A percentile compares a stretch with the other conserved stretches of the same genome.
These are phyloP conservation scores for Dioscorea alata DNA, from an alignment of 106 monocot genomes.

Conservation along the genomic window DNA sequence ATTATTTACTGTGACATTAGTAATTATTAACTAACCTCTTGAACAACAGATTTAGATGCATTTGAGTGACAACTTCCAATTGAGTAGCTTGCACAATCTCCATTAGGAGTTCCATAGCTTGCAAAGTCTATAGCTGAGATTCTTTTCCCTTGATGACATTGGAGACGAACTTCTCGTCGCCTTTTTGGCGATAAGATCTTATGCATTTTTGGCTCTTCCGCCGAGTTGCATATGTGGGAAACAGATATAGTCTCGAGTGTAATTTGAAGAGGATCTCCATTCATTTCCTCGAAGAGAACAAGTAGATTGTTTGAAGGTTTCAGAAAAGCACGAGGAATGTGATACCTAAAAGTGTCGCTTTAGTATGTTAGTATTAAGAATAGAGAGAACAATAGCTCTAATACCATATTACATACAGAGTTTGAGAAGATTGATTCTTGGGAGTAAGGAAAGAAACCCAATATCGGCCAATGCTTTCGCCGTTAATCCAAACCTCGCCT, in stretches of 20 bases:
- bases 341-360: constrained; percentile 46
- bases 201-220: constrained; percentile 19
- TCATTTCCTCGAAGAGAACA: constrained; percentile 84
- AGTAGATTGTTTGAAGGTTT: constrained; percentile 56
- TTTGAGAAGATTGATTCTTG: constrained; percentile 64
- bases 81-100: constrained; percentile 33
- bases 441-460: constrained; percentile 80
- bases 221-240: constrained; percentile 15
- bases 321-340: constrained; percentile 67
- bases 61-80: constrained; percentile 47
- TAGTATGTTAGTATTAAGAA: no score
- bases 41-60: constrained; percentile 28
- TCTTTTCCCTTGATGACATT: constrained; percentile 30
- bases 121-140: constrained; percentile 68
- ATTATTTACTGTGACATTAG: background rate
- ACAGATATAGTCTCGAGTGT: constrained; percentile 58
- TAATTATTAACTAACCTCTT: constrained; percentile 26
- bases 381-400: no score
- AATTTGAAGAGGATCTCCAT: constrained; percentile 57
- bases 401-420: constrained; percentile 39
- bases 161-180: constrained; percentile 23
- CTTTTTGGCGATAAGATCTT: background rate
- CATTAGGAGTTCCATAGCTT: constrained; percentile 55
- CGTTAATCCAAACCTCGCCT: constrained; percentile 88
- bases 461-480: constrained; percentile 82